Evolutionary conservation across 2,329 filamentous ascomycete genomes (phyloP).

Genomic region (Paecilomyces sp.): DNA sequence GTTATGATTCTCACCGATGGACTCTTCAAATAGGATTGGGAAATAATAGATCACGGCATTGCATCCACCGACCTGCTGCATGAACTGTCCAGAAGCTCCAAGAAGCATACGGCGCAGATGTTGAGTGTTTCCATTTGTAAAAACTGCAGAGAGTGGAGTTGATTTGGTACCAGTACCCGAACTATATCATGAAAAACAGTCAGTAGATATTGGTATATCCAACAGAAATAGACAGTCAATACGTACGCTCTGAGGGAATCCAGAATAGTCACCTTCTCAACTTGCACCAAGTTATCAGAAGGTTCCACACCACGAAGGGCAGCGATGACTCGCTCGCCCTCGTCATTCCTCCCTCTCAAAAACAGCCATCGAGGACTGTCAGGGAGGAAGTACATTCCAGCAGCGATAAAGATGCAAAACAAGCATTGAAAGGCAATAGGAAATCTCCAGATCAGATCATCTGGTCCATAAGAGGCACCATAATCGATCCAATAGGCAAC

Average conservation of each 20-base stretch:
- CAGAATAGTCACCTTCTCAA: slow-evolving; percentile 53
- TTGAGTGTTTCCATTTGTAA: slow-evolving; percentile 32
- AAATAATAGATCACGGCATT: slow-evolving; percentile 46
- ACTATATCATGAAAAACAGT: slow-evolving; percentile 25
- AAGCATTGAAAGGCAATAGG: slow-evolving; percentile 43
- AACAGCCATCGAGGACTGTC: slow-evolving; percentile 34
- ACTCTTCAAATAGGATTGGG: slow-evolving; percentile 41
- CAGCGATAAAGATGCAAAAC: slow-evolving; percentile 32
- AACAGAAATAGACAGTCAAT: slow-evolving; percentile 31
- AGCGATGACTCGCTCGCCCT: slow-evolving; percentile 39
- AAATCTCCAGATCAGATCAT: slow-evolving; percentile 35
- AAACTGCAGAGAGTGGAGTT: slow-evolving; percentile 45
- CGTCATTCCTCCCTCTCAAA: slow-evolving; percentile 30
- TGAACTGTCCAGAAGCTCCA: slow-evolving; percentile 32
- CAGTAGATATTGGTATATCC: slow-evolving; percentile 1
- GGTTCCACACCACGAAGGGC: slow-evolving; percentile 36
- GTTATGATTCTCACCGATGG: slow-evolving; percentile 31
- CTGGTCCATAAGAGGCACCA: slow-evolving; percentile 18
- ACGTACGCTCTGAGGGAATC: slow-evolving; percentile 54
- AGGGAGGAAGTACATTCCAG: slow-evolving; percentile 28
- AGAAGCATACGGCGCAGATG: slow-evolving; percentile 34
- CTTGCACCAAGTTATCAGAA: slow-evolving; percentile 46
- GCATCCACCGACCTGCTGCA: slow-evolving; percentile 45
- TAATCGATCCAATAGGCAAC: slow-evolving; percentile 42
- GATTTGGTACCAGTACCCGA: slow-evolving; percentile 47